Percentiles rank a stretch among this genome's conserved stretches.
These are phyloP conservation scores for Brassica juncea DNA, from an alignment of 345 rosid genomes.

Conservation along the genomic window DNA sequence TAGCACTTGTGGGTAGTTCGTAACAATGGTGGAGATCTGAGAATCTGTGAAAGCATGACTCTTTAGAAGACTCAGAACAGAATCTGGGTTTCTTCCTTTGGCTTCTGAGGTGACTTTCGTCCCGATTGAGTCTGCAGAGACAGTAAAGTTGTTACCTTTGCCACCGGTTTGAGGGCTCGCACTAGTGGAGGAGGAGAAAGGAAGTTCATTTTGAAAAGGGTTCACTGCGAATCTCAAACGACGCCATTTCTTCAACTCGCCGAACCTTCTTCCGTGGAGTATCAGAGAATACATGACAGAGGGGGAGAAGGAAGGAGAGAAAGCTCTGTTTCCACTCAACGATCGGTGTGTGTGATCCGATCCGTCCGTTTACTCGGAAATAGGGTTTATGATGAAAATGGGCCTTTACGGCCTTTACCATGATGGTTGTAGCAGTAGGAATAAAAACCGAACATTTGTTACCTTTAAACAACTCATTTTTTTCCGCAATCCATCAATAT, in stretches of 20 bases:
- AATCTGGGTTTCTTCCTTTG: not conserved
- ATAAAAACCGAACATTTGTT: no score
- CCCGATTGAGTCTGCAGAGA: conserved; percentile 7
- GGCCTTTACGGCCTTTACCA: not conserved
- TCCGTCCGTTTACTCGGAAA: not conserved
- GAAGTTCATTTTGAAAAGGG: not conserved
- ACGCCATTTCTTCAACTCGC: not conserved
- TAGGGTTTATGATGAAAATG: not conserved
- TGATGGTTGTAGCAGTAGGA: no score
- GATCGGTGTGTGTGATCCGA: not conserved
- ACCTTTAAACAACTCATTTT: no score
- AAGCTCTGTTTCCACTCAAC: not conserved
- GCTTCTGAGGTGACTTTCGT: not conserved
- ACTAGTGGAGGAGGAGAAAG: not conserved
- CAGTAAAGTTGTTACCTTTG: not conserved
- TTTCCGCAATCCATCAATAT: no score
- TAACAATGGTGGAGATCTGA: not conserved
- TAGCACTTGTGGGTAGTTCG: not conserved
- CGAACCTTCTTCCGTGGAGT: not conserved
- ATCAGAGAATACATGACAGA: not conserved
- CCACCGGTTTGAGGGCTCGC: not conserved
- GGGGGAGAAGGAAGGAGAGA: not conserved
- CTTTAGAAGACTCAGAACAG: not conserved
- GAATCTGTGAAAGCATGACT: not conserved
- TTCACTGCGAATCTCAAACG: not conserved